Evolutionary conservation across 169 alveolate species (phyloP), one percentile per base, ranked within the genome.

Genomic region (Babesia bovis): DNA sequence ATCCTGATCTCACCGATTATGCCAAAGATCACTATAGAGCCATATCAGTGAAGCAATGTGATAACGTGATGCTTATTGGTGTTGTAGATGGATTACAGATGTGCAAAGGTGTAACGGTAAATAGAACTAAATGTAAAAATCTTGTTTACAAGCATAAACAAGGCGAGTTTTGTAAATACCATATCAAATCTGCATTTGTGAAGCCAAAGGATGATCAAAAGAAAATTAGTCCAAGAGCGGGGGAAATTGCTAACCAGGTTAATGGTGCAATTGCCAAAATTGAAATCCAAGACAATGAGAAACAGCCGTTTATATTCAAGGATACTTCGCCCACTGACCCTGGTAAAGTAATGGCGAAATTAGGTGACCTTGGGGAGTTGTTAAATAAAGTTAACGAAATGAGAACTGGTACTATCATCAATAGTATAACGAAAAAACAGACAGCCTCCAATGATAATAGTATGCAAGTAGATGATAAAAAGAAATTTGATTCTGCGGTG

Each of bases 141-240:
- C 10, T 78, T 19, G 87, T 78, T 4, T 78, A 78, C 55, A 61
- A 25, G 7, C 87, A 78, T 56, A 50, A 78, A 52, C 82, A 78
- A 33, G 87, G 87, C 4, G 87, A 78, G 21, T 78, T 33, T 55
- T 78, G 87, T 45, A 78, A 70, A 56, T 78, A 51, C 63, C 87
- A 78, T 57, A 28, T 68, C n/a, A 78, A 78, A 41, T 35, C 59
- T 4, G 66, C 77, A 4, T 42, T 61, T 13, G 49, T 36, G 10
- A 45, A 25, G 3, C 36, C 72, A 15, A 61, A 63, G 25, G 21
- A 42, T 19, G 23, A 6, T 9, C 42, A 42, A 36, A 10, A 0
- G 49, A 9, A 17, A 5, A 21, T 2, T 26, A n/a, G 28, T 5
- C 61, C 59, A 15, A 44, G 26, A 21, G 4, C 32, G 3, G 42